phyloP scores from a whole-genome alignment of 495 filamentous ascomycete species.

The Aspergillus olivimuriae region DNA sequence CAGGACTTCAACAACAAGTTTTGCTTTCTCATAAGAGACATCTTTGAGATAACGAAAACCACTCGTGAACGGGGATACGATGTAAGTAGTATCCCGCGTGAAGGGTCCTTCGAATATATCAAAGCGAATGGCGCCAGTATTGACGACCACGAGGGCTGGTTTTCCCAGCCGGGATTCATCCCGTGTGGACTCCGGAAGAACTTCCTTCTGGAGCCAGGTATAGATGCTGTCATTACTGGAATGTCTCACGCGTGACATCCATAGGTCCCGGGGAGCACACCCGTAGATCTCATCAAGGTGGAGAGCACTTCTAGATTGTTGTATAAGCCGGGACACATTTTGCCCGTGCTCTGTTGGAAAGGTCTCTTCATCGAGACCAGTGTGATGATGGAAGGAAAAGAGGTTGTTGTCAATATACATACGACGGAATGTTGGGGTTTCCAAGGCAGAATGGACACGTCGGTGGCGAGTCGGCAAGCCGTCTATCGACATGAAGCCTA shows the following conservation, averaged over 20 bases:
- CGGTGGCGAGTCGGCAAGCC: constrained; percentile 48
- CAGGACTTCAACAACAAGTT: constrained; percentile 61
- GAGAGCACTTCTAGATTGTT: constrained; percentile 59
- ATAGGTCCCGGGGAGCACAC: constrained; percentile 75
- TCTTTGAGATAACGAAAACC: constrained; percentile 71
- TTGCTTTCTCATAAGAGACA: constrained; percentile 69
- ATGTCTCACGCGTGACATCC: constrained; percentile 72
- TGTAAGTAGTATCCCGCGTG: constrained; percentile 76
- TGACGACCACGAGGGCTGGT: constrained; percentile 67
- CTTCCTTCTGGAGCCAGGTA: constrained; percentile 66
- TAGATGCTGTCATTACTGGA: constrained; percentile 66
- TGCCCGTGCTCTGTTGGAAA: constrained; percentile 76
- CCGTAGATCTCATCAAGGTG: constrained; percentile 69
- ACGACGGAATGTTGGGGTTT: constrained; percentile 57
- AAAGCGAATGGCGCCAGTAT: constrained; percentile 88
- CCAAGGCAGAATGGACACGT: constrained; percentile 24
- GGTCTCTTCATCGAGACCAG: constrained; percentile 55
- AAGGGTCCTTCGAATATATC: constrained; percentile 92
- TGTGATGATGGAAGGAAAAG: constrained; percentile 77
- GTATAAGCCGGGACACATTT: constrained; percentile 67
- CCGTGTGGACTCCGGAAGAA: constrained; percentile 58
- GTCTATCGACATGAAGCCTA: constrained; percentile 86
- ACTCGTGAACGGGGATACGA: constrained; percentile 84
- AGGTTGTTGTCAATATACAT: constrained; percentile 96
- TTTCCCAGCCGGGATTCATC: constrained; percentile 42